These are phyloP conservation scores for Kokia cookei DNA, from an alignment of 441 rosid genomes.

Conservation along the genomic window DNA sequence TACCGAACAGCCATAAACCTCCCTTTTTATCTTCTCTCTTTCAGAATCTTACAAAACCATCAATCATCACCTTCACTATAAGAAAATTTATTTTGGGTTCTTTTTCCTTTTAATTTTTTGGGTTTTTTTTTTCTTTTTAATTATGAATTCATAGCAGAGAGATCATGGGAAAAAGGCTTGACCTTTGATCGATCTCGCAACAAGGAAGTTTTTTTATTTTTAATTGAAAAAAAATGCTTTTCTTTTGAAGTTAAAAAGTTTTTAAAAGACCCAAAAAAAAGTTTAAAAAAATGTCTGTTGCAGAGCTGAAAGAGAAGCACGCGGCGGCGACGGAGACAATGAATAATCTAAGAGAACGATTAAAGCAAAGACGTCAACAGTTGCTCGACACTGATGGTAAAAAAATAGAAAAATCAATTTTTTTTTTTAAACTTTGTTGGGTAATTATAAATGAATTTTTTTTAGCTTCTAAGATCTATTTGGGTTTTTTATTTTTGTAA, in stretches of 20 bases:
- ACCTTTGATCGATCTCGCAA: background rate
- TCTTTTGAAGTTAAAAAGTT: background rate
- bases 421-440: conserved; percentile 1
- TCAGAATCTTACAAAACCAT: background rate
- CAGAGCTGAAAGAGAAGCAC: conserved; percentile 90
- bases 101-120: background rate
- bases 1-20: background rate
- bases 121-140: background rate
- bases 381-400: conserved; percentile 82
- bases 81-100: background rate
- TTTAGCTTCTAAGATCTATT: conserved; percentile 17
- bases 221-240: conserved; percentile 1
- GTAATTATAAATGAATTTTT: background rate
- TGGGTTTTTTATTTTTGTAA: background rate
- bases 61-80: conserved; percentile 1
- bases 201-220: background rate
- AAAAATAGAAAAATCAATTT: background rate
- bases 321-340: conserved; percentile 62
- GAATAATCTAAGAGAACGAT: conserved; percentile 53
- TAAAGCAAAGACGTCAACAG: conserved; percentile 74
- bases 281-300: conserved; percentile 51
- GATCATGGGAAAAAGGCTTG: background rate
- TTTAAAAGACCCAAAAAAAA: background rate
- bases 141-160: background rate
- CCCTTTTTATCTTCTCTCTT: background rate